Percentiles rank a stretch among this genome's conserved stretches.
Conservation (phyloP, 2,329 filamentous ascomycete species). For the Achaetomium macrosporum region DNA sequence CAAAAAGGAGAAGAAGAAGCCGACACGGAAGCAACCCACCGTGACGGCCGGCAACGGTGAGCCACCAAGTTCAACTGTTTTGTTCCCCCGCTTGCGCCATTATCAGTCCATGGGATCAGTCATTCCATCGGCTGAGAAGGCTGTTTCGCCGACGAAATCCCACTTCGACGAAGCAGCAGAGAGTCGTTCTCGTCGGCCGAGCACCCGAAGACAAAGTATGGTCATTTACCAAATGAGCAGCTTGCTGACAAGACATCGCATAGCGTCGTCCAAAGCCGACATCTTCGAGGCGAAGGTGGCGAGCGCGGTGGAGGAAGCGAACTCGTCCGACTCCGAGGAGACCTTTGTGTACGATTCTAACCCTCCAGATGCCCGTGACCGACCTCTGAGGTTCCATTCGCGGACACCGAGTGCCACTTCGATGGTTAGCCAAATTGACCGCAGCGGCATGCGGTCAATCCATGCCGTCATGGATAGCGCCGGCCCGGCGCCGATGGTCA, state of each 20-base stretch:
- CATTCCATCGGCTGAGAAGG: constrained; percentile 27
- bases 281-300: constrained; percentile 97
- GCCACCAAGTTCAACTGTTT: constrained; percentile 33
- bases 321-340: constrained; percentile 95
- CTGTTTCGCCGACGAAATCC: constrained; percentile 33
- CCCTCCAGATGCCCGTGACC: constrained; percentile 62
- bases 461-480: constrained; percentile 60
- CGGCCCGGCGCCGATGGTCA: constrained; percentile 51
- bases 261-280: constrained; percentile 90
- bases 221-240: constrained; percentile 35
- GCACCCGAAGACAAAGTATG: constrained; percentile 28
- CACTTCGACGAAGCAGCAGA: constrained; percentile 28
- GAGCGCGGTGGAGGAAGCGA: constrained; percentile 89
- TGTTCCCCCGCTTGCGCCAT: constrained; percentile 34
- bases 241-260: constrained; percentile 40
- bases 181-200: constrained; percentile 22
- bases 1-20: constrained; percentile 85
- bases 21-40: constrained; percentile 65
- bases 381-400: constrained; percentile 77
- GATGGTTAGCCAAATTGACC: constrained; percentile 64
- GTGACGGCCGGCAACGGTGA: constrained; percentile 69
- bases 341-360: constrained; percentile 99
- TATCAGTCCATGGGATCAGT: constrained; percentile 36
- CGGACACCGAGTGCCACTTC: constrained; percentile 92
- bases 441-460: constrained; percentile 55